These are phyloP conservation scores for Saturnispora mendoncae DNA, from an alignment of 805 yeast species.

Conservation along the genomic window DNA sequence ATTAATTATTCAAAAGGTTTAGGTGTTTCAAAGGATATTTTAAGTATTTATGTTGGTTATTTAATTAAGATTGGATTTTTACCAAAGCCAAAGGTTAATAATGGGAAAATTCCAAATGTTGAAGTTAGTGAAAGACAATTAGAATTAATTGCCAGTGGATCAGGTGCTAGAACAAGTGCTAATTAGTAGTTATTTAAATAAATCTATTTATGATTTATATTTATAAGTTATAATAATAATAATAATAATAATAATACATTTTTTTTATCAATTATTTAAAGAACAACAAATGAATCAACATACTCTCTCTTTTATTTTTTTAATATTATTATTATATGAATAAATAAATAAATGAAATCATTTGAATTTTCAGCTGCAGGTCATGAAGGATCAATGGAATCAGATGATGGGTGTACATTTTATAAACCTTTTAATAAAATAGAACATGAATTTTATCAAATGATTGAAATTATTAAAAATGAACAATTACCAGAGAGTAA, in stretches of 20 bases:
- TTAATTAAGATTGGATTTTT: conserved; percentile 74
- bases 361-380: conserved; percentile 80
- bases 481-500: not conserved
- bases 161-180: conserved; percentile 69
- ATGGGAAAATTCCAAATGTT: conserved; percentile 50
- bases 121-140: conserved; percentile 48
- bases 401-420: conserved; percentile 56
- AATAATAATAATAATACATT: not conserved
- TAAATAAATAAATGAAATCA: conserved; percentile 26
- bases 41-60: conserved; percentile 75
- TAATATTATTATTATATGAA: too few relatives aligned
- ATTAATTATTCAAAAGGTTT: conserved; percentile 58
- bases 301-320: too few relatives aligned
- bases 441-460: conserved; percentile 70
- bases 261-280: not conserved
- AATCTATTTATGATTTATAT: not conserved
- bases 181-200: conserved; percentile 12
- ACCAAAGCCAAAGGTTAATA: conserved; percentile 42
- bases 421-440: conserved; percentile 56
- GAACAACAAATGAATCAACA: not conserved
- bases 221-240: not conserved
- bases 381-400: conserved; percentile 69
- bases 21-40: conserved; percentile 60
- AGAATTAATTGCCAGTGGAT: conserved; percentile 51
- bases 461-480: conserved; percentile 17